Conservation (phyloP, 2,329 filamentous ascomycete genomes). For the Geosmithia flava region DNA sequence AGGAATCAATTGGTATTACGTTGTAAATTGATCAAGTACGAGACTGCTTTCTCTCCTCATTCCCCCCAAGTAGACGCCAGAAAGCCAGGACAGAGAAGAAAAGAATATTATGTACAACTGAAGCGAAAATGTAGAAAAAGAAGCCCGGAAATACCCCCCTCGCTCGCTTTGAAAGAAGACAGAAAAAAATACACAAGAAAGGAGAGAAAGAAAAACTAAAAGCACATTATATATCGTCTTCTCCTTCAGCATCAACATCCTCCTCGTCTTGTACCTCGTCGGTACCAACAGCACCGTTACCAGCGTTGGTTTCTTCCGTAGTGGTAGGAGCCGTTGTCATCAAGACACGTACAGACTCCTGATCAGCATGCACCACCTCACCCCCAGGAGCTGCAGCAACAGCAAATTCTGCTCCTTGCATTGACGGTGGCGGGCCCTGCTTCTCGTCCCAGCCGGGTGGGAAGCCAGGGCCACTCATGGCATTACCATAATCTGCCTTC, state of each 20-base stretch:
- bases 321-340: constrained; percentile 8
- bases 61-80: too few species aligned
- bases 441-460: constrained; percentile 41
- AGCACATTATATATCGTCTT: constrained; percentile 4
- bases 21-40: too few species aligned
- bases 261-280: constrained; percentile 7
- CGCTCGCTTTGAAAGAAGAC: not conserved
- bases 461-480: constrained; percentile 50
- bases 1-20: too few species aligned
- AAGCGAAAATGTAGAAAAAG: too few species aligned
- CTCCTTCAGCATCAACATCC: constrained; percentile 21
- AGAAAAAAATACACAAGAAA: not conserved
- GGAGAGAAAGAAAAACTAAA: not conserved
- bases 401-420: not conserved
- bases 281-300: constrained; percentile 1
- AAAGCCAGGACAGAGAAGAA: too few species aligned
- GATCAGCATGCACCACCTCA: constrained; percentile 5
- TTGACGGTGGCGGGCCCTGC: constrained; percentile 4
- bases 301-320: not conserved
- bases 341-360: constrained; percentile 20
- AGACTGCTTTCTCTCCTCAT: too few species aligned
- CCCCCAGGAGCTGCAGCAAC: too few species aligned
- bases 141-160: too few species aligned
- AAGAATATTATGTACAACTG: too few species aligned
- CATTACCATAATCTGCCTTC: constrained; percentile 56